phyloP scores from a whole-genome alignment of 2,329 filamentous ascomycete genomes.

The Macrophomina tecta region DNA sequence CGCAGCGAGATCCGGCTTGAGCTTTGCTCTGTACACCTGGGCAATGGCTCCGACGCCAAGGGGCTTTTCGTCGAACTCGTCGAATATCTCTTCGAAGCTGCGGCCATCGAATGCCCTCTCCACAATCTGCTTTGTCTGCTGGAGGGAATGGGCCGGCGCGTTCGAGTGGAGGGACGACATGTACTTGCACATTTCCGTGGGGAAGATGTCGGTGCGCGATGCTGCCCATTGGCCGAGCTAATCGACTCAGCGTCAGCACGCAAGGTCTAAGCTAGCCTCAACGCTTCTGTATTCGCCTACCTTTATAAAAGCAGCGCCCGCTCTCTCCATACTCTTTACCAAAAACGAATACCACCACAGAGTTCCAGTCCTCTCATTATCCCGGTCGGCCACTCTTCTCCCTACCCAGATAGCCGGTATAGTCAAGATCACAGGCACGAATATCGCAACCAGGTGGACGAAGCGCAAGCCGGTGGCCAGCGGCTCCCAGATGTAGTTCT shows the following conservation, averaged over 20 bases:
- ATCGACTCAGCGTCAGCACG: conserved; percentile 10
- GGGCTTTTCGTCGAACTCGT: conserved; percentile 89
- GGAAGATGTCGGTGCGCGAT: conserved; percentile 94
- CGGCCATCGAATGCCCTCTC: conserved; percentile 80
- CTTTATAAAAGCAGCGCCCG: conserved; percentile 97
- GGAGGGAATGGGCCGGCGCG: conserved; percentile 87
- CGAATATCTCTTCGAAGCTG: conserved; percentile 88
- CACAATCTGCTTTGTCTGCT: conserved; percentile 78
- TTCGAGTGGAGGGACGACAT: conserved; percentile 97
- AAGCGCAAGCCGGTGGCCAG: conserved; percentile 88
- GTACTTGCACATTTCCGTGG: conserved; percentile 84
- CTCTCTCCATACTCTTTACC: conserved; percentile 86
- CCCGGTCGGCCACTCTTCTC: conserved; percentile 63
- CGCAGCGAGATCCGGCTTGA: conserved; percentile 77
- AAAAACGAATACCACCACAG: conserved; percentile 95
- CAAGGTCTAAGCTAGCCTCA: too few relatives aligned
- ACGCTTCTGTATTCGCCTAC: conserved; percentile 77
- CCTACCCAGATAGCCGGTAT: conserved; percentile 86
- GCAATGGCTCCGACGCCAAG: conserved; percentile 95
- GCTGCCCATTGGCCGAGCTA: conserved; percentile 97
- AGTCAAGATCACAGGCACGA: conserved; percentile 83
- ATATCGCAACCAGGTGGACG: conserved; percentile 83
- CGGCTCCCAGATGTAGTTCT: conserved; percentile 79
- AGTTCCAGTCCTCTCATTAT: conserved; percentile 80
- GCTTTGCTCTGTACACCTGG: conserved; percentile 94